These are phyloP conservation scores for Penicillium freii DNA, from an alignment of 2,329 filamentous ascomycete species.

Conservation along the genomic window DNA sequence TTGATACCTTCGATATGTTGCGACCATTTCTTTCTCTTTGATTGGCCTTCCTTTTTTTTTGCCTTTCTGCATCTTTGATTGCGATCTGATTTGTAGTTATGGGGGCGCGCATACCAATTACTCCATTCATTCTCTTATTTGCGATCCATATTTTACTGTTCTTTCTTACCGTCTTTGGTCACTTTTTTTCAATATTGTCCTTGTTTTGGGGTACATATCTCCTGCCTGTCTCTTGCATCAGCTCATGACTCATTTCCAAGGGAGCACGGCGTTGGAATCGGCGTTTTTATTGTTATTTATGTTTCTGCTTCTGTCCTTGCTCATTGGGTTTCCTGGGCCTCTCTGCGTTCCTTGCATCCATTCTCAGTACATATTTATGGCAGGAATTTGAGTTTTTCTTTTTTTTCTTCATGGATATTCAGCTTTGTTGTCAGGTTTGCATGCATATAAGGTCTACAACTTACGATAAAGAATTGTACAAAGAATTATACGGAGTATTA, in stretches of 20 bases:
- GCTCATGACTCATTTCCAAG: constrained; percentile 18
- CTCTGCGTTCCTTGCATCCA: not conserved
- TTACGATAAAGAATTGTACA: not conserved
- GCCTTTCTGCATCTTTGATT: constrained; percentile 7
- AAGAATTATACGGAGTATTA: not conserved
- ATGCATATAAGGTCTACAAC: not conserved
- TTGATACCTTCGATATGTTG: constrained; percentile 13
- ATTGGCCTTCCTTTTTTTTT: not conserved
- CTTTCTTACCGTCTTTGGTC: constrained; percentile 11
- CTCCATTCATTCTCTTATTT: not conserved
- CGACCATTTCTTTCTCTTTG: constrained; percentile 11
- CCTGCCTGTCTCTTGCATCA: constrained; percentile 19
- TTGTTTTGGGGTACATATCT: constrained; percentile 7
- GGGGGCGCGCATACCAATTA: not conserved
- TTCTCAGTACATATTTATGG: constrained; percentile 3
- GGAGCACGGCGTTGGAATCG: constrained; percentile 25
- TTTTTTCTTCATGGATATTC: not conserved
- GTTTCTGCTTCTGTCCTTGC: not conserved
- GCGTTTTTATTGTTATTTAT: constrained; percentile 11
- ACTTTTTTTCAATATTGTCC: not conserved
- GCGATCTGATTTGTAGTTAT: not conserved
- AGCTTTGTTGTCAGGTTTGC: not conserved
- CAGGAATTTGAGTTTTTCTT: not conserved
- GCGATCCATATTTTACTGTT: not conserved
- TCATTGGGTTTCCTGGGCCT: constrained; percentile 3